phyloP scores from a whole-genome alignment of 2,329 filamentous ascomycete genomes.

The Trichoderma sp. region DNA sequence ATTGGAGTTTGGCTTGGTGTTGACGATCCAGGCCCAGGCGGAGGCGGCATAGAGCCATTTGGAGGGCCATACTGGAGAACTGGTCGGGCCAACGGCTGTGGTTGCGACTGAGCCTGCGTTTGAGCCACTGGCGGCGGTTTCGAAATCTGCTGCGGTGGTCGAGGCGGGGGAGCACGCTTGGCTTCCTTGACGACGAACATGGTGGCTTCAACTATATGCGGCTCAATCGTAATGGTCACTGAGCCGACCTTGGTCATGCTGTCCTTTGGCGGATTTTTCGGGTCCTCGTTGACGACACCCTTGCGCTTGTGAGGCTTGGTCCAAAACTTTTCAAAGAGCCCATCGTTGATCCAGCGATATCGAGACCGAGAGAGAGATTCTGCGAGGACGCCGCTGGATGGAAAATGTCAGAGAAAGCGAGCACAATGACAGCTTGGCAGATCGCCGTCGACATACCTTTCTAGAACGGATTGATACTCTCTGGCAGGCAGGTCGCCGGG shows the following conservation, averaged over 20 bases:
- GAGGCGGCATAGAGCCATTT: slow-evolving; percentile 61
- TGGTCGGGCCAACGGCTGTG: slow-evolving; percentile 46
- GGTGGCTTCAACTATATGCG: slow-evolving; percentile 75
- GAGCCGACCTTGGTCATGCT: slow-evolving; percentile 73
- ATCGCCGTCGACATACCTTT: slow-evolving; percentile 55
- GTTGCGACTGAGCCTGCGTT: slow-evolving; percentile 16
- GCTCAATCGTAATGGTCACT: slow-evolving; percentile 75
- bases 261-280: slow-evolving; percentile 68
- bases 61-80: slow-evolving; percentile 68
- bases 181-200: slow-evolving; percentile 72
- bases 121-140: slow-evolving; percentile 19
- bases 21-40: slow-evolving; percentile 41
- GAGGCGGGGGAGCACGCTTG: slow-evolving; percentile 41
- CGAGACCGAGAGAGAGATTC: slow-evolving; percentile 75
- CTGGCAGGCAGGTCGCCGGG: slow-evolving; percentile 60
- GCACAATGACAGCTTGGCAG: too few relatives aligned
- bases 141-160: slow-evolving; percentile 39
- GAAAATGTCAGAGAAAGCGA: neutral
- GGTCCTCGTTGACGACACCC: slow-evolving; percentile 62
- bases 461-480: slow-evolving; percentile 73
- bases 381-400: slow-evolving; percentile 67
- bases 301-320: slow-evolving; percentile 70
- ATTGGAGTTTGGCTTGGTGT: slow-evolving; percentile 26
- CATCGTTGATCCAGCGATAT: slow-evolving; percentile 70
- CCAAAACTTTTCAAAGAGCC: slow-evolving; percentile 78